Percentiles rank a stretch among this genome's conserved stretches.
Evolutionary conservation across 352 stramenopile genomes (phyloP).

Genomic region (Phytopythium delawarense): DNA sequence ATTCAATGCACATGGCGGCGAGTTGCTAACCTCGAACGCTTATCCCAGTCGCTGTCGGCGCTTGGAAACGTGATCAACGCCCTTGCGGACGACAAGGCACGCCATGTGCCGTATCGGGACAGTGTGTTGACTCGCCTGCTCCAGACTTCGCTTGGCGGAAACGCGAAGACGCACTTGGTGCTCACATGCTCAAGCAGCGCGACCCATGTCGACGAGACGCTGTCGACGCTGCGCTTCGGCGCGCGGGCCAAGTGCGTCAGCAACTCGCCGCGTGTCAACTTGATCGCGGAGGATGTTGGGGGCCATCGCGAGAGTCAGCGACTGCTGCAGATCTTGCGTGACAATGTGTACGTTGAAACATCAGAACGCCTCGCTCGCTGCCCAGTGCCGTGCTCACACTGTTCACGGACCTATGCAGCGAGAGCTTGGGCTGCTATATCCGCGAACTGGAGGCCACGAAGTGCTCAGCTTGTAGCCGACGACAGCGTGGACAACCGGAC

Average conservation of each 20-base stretch:
- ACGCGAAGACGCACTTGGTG: slow-evolving; percentile 86
- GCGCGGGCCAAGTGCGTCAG: slow-evolving; percentile 81
- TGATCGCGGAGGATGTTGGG: slow-evolving; percentile 25
- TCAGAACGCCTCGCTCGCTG: neutral
- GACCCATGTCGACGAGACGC: slow-evolving; percentile 55
- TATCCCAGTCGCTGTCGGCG: slow-evolving; percentile 52
- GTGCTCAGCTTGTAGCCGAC: slow-evolving; percentile 14
- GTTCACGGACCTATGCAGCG: slow-evolving; percentile 9
- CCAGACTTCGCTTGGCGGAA: slow-evolving; percentile 83
- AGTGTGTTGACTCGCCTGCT: slow-evolving; percentile 88
- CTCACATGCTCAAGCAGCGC: slow-evolving; percentile 43
- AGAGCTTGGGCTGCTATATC: slow-evolving; percentile 55
- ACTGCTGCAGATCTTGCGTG: slow-evolving; percentile 43
- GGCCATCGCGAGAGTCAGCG: slow-evolving; percentile 19
- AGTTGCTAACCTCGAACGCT: neutral
- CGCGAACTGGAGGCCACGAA: slow-evolving; percentile 28
- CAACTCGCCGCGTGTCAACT: slow-evolving; percentile 71
- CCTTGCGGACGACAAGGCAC: slow-evolving; percentile 33
- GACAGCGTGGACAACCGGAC: neutral
- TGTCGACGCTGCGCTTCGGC: slow-evolving; percentile 90
- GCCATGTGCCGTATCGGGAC: slow-evolving; percentile 78
- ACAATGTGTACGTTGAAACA: slow-evolving; percentile 39
- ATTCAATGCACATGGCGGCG: neutral
- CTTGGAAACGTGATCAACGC: slow-evolving; percentile 71
- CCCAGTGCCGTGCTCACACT: neutral